These are phyloP conservation scores for Lipomyces oligophaga DNA, from an alignment of 805 yeast genomes.

Conservation along the genomic window DNA sequence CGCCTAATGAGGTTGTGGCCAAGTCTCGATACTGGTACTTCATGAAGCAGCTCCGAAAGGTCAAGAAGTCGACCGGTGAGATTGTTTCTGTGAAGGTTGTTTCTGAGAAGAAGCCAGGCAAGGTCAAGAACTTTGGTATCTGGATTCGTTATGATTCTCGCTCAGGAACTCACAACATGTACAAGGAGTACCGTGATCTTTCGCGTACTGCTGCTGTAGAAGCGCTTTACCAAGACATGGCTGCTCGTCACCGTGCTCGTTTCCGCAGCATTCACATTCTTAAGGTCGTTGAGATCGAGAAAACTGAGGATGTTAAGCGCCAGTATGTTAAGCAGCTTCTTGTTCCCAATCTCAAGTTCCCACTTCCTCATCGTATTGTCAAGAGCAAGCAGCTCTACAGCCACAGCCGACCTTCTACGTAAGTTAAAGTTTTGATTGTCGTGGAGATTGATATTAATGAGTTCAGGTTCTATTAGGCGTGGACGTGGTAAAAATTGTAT, in stretches of 20 bases:
- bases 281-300: slow-evolving; percentile 98
- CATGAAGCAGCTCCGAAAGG: slow-evolving; percentile 98
- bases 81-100: slow-evolving; percentile 85
- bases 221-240: slow-evolving; percentile 98
- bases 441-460: too few species aligned
- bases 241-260: slow-evolving; percentile 99
- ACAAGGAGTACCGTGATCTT: slow-evolving; percentile 99
- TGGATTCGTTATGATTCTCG: slow-evolving; percentile 99
- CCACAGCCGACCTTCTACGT: slow-evolving; percentile 89
- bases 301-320: slow-evolving; percentile 97
- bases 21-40: slow-evolving; percentile 99
- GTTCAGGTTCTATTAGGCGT: too few species aligned
- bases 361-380: slow-evolving; percentile 99
- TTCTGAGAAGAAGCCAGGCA: slow-evolving; percentile 94
- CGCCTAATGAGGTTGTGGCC: slow-evolving; percentile 98
- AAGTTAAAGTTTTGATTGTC: too few species aligned
- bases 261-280: slow-evolving; percentile 98
- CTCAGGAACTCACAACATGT: slow-evolving; percentile 99
- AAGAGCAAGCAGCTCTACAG: slow-evolving; percentile 84
- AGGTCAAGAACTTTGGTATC: slow-evolving; percentile 99
- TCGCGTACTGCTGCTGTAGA: slow-evolving; percentile 99
- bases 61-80: slow-evolving; percentile 99
- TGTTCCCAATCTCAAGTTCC: slow-evolving; percentile 95
- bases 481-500: too few species aligned
- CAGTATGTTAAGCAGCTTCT: slow-evolving; percentile 98